phyloP scores from a whole-genome alignment of 768 basidiomycete genomes.

The Xerocomellus dryophilus region DNA sequence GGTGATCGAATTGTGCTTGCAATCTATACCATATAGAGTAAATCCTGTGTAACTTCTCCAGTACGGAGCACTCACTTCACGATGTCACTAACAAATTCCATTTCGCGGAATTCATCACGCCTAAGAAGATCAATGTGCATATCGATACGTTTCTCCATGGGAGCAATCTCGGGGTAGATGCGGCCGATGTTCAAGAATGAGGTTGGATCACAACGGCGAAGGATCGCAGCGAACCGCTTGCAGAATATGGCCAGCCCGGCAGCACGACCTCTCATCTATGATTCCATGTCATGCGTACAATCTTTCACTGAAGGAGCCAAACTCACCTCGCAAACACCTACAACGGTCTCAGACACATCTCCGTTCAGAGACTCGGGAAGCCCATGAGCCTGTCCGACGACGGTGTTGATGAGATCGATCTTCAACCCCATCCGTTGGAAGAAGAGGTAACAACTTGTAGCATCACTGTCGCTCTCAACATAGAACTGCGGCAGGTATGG shows the following conservation, averaged over 20 bases:
- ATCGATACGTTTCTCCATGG: slow-evolving; percentile 89
- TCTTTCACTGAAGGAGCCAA: not conserved
- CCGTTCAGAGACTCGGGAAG: slow-evolving; percentile 84
- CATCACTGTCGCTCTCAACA: slow-evolving; percentile 83
- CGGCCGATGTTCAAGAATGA: slow-evolving; percentile 85
- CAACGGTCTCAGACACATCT: slow-evolving; percentile 77
- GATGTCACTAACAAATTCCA: slow-evolving; percentile 90
- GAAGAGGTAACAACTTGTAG: slow-evolving; percentile 87
- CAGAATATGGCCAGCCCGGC: slow-evolving; percentile 78
- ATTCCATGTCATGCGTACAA: not conserved
- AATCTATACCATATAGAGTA: slow-evolving; percentile 51
- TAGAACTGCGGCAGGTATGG: slow-evolving; percentile 92
- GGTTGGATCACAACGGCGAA: slow-evolving; percentile 77
- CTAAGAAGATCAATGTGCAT: slow-evolving; percentile 84
- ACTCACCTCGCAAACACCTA: slow-evolving; percentile 90
- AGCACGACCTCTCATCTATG: slow-evolving; percentile 79
- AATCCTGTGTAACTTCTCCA: not conserved
- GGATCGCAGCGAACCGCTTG: slow-evolving; percentile 84
- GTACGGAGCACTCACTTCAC: slow-evolving; percentile 62
- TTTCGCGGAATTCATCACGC: slow-evolving; percentile 87
- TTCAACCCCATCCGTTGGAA: slow-evolving; percentile 89
- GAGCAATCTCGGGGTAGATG: slow-evolving; percentile 77
- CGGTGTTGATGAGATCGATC: slow-evolving; percentile 77
- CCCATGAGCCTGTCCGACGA: slow-evolving; percentile 79
- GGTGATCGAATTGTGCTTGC: slow-evolving; percentile 89